phyloP scores from a whole-genome alignment of 1,284 basidiomycete species.

The Neolentinus lepideus region DNA sequence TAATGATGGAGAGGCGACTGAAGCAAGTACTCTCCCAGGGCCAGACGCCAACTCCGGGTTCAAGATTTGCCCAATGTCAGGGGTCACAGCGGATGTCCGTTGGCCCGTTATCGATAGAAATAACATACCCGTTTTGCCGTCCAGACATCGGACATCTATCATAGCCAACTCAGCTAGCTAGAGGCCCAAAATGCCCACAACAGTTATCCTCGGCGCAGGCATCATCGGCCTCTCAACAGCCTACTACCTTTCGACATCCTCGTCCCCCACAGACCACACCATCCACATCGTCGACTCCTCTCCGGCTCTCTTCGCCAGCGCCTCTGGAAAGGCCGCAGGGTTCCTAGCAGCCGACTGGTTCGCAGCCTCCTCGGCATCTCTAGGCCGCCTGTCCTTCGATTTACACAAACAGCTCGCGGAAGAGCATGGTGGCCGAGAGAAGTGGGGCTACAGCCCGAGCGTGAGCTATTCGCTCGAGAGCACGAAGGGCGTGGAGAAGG shows the following conservation, averaged over 20 bases:
- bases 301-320: conserved; percentile 31
- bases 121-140: no score
- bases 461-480: conserved; percentile 16
- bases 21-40: no score
- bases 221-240: conserved; percentile 56
- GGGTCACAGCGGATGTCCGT: no score
- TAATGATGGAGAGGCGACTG: no score
- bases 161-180: no score
- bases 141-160: no score
- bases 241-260: conserved; percentile 30
- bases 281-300: conserved; percentile 29
- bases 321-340: conserved; percentile 58
- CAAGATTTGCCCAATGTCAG: no score
- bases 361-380: conserved; percentile 33
- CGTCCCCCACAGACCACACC: conserved; percentile 13
- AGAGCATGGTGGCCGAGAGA: conserved; percentile 37
- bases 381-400: conserved; percentile 50
- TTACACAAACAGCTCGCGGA: conserved; percentile 50
- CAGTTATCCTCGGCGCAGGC: conserved; percentile 37
- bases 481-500: conserved; percentile 11
- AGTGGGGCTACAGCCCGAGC: conserved; percentile 50
- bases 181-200: conserved; percentile 1
- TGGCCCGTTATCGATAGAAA: no score
- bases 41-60: no score
- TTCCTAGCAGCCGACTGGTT: conserved; percentile 67